Base-by-base conservation (phyloP, 805 yeast species). In the Metschnikowia henanensis region DNA sequence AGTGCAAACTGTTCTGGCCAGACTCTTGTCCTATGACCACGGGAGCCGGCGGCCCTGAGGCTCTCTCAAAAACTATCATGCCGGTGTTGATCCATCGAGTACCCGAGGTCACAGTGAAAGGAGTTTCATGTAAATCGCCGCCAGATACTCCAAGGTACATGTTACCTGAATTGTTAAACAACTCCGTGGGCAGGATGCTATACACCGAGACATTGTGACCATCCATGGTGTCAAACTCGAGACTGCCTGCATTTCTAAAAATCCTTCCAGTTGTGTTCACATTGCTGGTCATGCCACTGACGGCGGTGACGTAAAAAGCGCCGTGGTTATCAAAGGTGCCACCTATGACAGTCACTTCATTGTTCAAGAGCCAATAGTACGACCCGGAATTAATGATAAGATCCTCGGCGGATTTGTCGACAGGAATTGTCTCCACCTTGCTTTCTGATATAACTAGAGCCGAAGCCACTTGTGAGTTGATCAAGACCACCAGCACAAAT, bases 161-260 rank as follows among this genome's bases (percentile, higher is more conserved):
- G 9, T 52, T 44, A 36, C 65, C 68, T 30, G 55, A 42, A 36
- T 63, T 61, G 3, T 28, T 19, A 42, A 60, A 61, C 3, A 45
- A 19, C 6, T 28, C 38, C 6, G 32, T 23, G 6, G 53, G 45
- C 25, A 39, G 33, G 16, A 61, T 45, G 29, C 33, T 35, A 37
- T 45, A 61, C 10, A 41, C 42, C 7, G 65, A 57, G 8, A 57
- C 52, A 20, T 46, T 37, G 3, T 46, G 16, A 2, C 59, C 37
- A 15, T 51, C 42, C 15, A 50, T 20, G 6, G 67, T 46, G 36
- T 62, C 52, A 37, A 59, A 59, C 12, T 59, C 46, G 33, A 57
- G 41, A 15, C 32, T 47, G 18, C 68, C 68, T 9, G 22, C 25
- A 35, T 49, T 44, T 18, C 7, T 13, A 25, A 46, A 30, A 2